These are phyloP conservation scores for Thuidium tamariscinum DNA, from an alignment of 225 moss, liverwort and hornwort genomes.

Conservation along the genomic window DNA sequence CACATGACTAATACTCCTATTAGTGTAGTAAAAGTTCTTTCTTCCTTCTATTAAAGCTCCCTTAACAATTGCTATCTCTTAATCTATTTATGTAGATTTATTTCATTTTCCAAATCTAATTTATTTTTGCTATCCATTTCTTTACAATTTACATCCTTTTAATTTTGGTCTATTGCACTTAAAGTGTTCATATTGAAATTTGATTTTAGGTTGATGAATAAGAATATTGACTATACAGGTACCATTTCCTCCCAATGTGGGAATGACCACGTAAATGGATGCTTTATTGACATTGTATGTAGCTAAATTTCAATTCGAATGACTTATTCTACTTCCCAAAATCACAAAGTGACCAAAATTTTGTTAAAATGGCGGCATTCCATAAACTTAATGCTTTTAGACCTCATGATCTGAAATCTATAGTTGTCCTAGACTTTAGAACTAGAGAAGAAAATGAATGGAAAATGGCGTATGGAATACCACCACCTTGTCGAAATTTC, in stretches of 20 bases:
- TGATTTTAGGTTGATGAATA: fast-evolving
- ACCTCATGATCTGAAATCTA: fast-evolving
- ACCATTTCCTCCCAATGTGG: background rate
- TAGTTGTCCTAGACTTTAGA: too few species aligned
- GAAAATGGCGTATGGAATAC: too few species aligned
- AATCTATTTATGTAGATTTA: too few species aligned
- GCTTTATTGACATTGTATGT: background rate
- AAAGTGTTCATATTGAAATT: background rate
- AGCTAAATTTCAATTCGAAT: background rate
- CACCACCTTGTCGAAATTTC: background rate
- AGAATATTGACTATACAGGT: background rate
- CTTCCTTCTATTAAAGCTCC: background rate
- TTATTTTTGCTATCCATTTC: background rate
- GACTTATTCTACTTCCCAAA: background rate
- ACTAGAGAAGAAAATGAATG: too few species aligned
- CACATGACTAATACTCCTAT: fast-evolving
- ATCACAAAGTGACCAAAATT: background rate
- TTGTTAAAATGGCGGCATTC: too few species aligned
- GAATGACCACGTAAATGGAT: background rate
- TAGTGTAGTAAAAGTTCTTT: background rate
- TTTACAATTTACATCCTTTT: background rate
- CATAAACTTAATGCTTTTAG: too few species aligned
- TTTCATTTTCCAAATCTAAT: background rate
- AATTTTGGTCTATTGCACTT: background rate
- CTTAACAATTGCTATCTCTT: too few species aligned